Conservation (phyloP, 2,329 filamentous ascomycete species). For the Mollisiaceae sp. region DNA sequence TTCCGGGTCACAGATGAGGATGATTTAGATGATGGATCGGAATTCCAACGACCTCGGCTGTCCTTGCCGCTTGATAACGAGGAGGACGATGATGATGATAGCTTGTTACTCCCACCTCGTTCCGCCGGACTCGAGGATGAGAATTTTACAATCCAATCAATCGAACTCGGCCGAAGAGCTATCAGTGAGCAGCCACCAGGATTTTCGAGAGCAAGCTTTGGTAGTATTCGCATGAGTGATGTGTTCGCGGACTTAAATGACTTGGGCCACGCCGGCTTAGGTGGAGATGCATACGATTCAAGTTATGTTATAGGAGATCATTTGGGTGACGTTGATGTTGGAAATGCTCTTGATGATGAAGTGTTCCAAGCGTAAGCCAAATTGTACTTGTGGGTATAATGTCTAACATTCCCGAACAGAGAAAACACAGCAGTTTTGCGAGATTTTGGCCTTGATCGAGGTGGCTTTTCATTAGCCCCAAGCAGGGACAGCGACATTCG, state of each 20-base stretch:
- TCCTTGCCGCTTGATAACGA: constrained; percentile 59
- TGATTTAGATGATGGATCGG: constrained; percentile 47
- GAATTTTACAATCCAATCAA: constrained; percentile 61
- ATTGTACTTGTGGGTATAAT: not conserved
- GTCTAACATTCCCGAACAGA: constrained; percentile 13
- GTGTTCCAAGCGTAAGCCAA: constrained; percentile 30
- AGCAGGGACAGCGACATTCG: constrained; percentile 41
- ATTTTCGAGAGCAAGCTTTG: constrained; percentile 54
- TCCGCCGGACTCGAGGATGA: constrained; percentile 61
- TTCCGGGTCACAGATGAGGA: constrained; percentile 36
- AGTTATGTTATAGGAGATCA: constrained; percentile 33
- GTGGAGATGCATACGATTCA: constrained; percentile 36
- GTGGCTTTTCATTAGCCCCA: constrained; percentile 29
- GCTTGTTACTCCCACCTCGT: constrained; percentile 57
- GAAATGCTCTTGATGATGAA: constrained; percentile 17
- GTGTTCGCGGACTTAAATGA: constrained; percentile 46
- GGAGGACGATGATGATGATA: constrained; percentile 55
- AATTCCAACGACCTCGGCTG: constrained; percentile 58
- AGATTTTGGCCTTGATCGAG: constrained; percentile 25
- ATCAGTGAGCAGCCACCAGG: constrained; percentile 51
- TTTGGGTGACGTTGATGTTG: constrained; percentile 18
- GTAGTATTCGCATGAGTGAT: constrained; percentile 60
- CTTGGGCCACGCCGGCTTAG: constrained; percentile 22
- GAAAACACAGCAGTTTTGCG: constrained; percentile 36
- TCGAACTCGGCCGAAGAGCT: constrained; percentile 63